Evolutionary conservation across 2,329 filamentous ascomycete genomes (phyloP), one percentile per base, ranked within the genome.

Genomic region (Leptographium wingfieldii): DNA sequence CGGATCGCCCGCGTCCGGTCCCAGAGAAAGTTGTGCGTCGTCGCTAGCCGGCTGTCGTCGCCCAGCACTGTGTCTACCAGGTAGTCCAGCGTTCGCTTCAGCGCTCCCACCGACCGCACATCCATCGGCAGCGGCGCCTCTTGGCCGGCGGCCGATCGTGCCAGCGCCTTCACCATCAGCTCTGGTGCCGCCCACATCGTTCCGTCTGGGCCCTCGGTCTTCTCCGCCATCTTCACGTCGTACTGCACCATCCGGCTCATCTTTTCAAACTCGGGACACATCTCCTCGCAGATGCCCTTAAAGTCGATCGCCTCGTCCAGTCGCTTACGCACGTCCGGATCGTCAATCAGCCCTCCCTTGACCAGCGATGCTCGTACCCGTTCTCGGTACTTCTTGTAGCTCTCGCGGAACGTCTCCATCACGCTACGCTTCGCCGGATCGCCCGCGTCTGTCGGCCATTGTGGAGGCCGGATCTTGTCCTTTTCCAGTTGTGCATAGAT

Each of bases 261-360:
- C 68, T 80, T 81, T 68, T 87, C 84, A 69, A 80, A 86, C 63
- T 85, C 81, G 5, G 84, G 84, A 62, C 84, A 87, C 84, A 86
- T 87, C 31, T 85, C 81, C 65, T 86, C 81, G 66, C 83, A 86
- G 54, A 84, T 85, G 16, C 84, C 84, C 67, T 83, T 83, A 67
- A 87, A 87, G 51, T 81, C 78, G 55, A 87, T 81, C 7, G 84
- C 84, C 67, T 87, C 79, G 61, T 81, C 77, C 9, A 87, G 74
- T 22, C 76, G 78, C 66, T 84, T 83, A 59, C 80, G 79, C 65
- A 83, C 80, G 38, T 84, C 79, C 3, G 84, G 84, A 64, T 87
- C 82, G 68, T 87, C 84, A 60, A 87, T 82, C 9, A 85, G 72
- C 12, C 79, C 80, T 16, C 78, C 81, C 62, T 77, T 79, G 60